Conservation (phyloP, 345 rosid genomes). For the Citrus medica region DNA sequence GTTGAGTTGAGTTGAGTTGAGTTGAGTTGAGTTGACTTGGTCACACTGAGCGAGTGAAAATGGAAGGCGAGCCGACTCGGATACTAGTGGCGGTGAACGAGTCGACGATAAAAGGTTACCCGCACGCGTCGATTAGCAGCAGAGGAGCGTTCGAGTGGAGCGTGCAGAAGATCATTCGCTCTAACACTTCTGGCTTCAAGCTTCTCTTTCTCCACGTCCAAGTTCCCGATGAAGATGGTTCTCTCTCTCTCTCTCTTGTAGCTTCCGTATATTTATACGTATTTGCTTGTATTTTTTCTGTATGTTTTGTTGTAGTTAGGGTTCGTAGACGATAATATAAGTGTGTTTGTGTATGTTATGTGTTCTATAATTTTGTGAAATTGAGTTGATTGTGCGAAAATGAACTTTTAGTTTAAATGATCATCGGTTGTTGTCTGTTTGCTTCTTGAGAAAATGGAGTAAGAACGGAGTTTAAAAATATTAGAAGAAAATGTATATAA, state of each 20-base stretch:
- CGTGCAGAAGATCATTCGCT: slow-evolving; percentile 74
- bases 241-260: slow-evolving; percentile 9
- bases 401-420: not conserved
- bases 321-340: not conserved
- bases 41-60: slow-evolving; percentile 9
- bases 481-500: not conserved
- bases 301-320: not conserved
- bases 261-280: not conserved
- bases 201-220: slow-evolving; percentile 94
- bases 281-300: not conserved
- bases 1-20: not conserved
- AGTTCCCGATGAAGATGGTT: slow-evolving; percentile 97
- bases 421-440: not conserved
- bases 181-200: slow-evolving; percentile 72
- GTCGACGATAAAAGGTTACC: slow-evolving; percentile 87
- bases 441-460: not conserved
- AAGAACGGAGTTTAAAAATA: too few species aligned
- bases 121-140: slow-evolving; percentile 94
- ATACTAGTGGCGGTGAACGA: slow-evolving; percentile 82
- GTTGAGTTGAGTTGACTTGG: not conserved
- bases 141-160: slow-evolving; percentile 93
- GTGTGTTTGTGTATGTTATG: not conserved
- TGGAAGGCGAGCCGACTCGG: slow-evolving; percentile 65
- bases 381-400: not conserved
- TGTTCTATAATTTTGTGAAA: not conserved